These are phyloP conservation scores for Raffaelea albimanens DNA, from an alignment of 2,329 filamentous ascomycete genomes.

Conservation along the genomic window DNA sequence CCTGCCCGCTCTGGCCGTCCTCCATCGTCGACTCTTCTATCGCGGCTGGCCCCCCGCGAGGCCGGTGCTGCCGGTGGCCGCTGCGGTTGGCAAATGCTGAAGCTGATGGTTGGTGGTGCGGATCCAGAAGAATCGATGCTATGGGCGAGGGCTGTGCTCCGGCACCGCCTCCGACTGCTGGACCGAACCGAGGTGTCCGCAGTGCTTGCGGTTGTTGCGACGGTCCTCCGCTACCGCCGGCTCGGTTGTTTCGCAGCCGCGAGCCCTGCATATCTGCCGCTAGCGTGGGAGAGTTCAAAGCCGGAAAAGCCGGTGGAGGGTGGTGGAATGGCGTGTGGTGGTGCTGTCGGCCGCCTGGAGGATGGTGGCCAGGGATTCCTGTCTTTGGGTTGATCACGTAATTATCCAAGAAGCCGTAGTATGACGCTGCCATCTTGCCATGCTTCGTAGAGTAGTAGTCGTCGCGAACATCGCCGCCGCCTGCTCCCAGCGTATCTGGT, in stretches of 20 bases:
- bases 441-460: slow-evolving; percentile 95
- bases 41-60: slow-evolving; percentile 25
- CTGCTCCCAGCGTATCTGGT: slow-evolving; percentile 21
- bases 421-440: slow-evolving; percentile 96
- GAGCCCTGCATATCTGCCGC: slow-evolving; percentile 47
- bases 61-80: slow-evolving; percentile 33
- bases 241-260: slow-evolving; percentile 32
- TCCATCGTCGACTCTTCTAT: slow-evolving; percentile 45
- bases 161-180: slow-evolving; percentile 16
- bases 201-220: slow-evolving; percentile 21
- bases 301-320: slow-evolving; percentile 66
- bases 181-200: slow-evolving; percentile 34
- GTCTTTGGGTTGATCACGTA: slow-evolving; percentile 70
- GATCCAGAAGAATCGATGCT: slow-evolving; percentile 64
- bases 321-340: slow-evolving; percentile 71
- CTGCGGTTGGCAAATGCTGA: slow-evolving; percentile 35
- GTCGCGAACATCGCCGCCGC: slow-evolving; percentile 59
- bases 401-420: slow-evolving; percentile 89
- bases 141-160: slow-evolving; percentile 51
- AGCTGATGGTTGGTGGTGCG: slow-evolving; percentile 60
- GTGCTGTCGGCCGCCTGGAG: slow-evolving; percentile 42
- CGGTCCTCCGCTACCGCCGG: slow-evolving; percentile 17
- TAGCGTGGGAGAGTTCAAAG: slow-evolving; percentile 53
- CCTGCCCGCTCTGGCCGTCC: slow-evolving; percentile 13
- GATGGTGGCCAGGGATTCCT: slow-evolving; percentile 51